Evolutionary conservation across 768 basidiomycete genomes (phyloP).

Genomic region (Suillus luteus): DNA sequence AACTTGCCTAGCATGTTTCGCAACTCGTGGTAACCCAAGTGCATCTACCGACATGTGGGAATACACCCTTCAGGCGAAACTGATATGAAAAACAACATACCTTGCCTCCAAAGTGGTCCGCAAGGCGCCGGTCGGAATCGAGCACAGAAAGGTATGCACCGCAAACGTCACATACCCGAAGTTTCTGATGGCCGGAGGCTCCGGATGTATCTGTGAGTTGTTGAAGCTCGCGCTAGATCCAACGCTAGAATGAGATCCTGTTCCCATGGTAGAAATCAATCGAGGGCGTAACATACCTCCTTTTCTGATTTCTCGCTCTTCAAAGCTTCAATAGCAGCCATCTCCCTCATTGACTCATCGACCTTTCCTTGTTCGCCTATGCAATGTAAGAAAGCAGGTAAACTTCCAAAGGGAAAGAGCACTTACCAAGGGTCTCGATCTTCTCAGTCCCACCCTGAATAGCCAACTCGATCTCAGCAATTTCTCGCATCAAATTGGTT

Average conservation of each 20-base stretch:
- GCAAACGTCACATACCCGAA: conserved; percentile 99
- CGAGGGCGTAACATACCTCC: conserved; percentile 55
- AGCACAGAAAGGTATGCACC: conserved; percentile 98
- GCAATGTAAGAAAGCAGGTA: conserved; percentile 4
- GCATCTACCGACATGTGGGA: conserved; percentile 71
- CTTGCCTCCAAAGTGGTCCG: conserved; percentile 99
- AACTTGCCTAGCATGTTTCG: conserved; percentile 92
- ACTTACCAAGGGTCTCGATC: conserved; percentile 87
- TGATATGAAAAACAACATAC: conserved; percentile 47
- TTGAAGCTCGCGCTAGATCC: conserved; percentile 81
- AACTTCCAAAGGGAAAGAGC: conserved; percentile 18
- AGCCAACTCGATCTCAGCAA: conserved; percentile 98
- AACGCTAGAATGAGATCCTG: conserved; percentile 13
- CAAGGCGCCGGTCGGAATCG: conserved; percentile 96
- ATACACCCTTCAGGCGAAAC: conserved; percentile 27
- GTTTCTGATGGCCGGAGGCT: conserved; percentile 98
- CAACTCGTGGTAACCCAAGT: conserved; percentile 97
- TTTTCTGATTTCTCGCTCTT: conserved; percentile 96
- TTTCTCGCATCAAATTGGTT: conserved; percentile 98
- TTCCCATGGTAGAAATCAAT: conserved; percentile 11
- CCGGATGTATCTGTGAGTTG: conserved; percentile 97
- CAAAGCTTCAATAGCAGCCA: conserved; percentile 95
- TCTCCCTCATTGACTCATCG: conserved; percentile 97
- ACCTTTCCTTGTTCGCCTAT: conserved; percentile 98
- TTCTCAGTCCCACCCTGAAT: conserved; percentile 99